Evolutionary conservation across 306 rosid genomes (phyloP), one percentile per base, ranked within the genome.

Genomic region (Corylus americana): DNA sequence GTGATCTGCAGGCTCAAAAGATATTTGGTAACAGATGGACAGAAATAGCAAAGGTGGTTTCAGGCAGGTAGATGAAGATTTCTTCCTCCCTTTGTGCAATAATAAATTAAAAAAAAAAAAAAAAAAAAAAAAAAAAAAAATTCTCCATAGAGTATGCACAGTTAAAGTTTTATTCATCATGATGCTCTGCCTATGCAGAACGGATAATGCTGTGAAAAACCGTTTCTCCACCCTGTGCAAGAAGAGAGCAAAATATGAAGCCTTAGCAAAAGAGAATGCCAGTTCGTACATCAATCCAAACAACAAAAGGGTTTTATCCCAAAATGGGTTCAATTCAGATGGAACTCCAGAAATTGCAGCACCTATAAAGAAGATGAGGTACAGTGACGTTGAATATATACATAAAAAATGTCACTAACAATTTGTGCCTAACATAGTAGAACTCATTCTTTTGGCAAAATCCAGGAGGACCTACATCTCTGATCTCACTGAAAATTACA

Each of bases 171-270:
- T 51, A 55, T 75, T 53, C 50, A 31, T 7, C 20, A 11, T 54
- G 49, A 49, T 81, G 58, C 59, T 78, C 59, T 78, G 72, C 55
- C 64, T 70, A 10, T 55, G 76, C 97, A 96, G 99, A 91, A 96
- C 99, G 67, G 99, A 96, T 85, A 96, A 96, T n/a, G 99, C 99
- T 14, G 99, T 96, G 79, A 96, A 96, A 79, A 96, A 96, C 80
- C 96, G 99, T 12, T 93, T 96, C 88, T 82, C 99, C 75, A 96
- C 98, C 20, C 76, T 96, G 84, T 89, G 99, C 92, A 96, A 96
- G 88, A 96, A 96, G 97, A 93, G 92, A 86, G 98, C 99, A 50
- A 96, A 96, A 86, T 90, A 90, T 71, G 99, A 91, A 81, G 97
- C 97, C 81, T 84, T 91, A 72, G 93, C 96, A 7, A 96, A 96